Conservation (phyloP, 139 green algal genomes). For the Closterium sp. region DNA sequence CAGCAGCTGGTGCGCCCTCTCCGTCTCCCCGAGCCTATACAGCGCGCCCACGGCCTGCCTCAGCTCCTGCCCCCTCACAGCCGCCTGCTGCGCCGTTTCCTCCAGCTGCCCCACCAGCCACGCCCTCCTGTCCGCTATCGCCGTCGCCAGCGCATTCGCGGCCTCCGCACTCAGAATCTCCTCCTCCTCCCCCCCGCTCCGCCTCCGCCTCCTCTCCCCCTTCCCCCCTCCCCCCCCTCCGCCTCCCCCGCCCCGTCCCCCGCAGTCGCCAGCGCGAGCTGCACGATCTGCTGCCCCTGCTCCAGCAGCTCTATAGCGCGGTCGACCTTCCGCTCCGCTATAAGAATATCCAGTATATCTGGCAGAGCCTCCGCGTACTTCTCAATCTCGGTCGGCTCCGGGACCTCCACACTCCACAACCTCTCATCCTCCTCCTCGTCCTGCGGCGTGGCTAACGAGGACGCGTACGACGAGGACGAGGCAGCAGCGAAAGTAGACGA, state of each 20-base stretch:
- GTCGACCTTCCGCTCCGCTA: slow-evolving; percentile 33
- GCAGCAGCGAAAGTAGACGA: neutral
- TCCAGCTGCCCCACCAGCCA: slow-evolving; percentile 32
- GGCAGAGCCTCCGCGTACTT: slow-evolving; percentile 7
- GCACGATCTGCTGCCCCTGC: slow-evolving; percentile 13
- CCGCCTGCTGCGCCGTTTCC: slow-evolving; percentile 43
- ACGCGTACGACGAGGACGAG: neutral
- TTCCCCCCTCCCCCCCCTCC: neutral
- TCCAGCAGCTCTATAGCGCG: slow-evolving; percentile 13
- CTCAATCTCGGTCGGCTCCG: neutral
- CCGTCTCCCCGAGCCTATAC: slow-evolving; percentile 30
- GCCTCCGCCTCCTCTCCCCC: slow-evolving; percentile 3
- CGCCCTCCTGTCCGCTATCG: neutral
- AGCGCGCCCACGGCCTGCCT: slow-evolving; percentile 36
- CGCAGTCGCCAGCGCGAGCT: slow-evolving; percentile 14
- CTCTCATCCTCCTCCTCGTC: neutral
- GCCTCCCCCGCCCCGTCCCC: slow-evolving; percentile 1
- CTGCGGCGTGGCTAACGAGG: neutral
- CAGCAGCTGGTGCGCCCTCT: slow-evolving; percentile 49
- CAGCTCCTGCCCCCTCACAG: slow-evolving; percentile 38
- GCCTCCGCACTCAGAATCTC: slow-evolving; percentile 11
- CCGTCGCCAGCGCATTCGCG: neutral
- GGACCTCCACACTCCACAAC: neutral
- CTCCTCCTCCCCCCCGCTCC: neutral
- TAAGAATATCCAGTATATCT: slow-evolving; percentile 40